Conservation (phyloP, 1,284 basidiomycete species). For the Golubevia sp. region DNA sequence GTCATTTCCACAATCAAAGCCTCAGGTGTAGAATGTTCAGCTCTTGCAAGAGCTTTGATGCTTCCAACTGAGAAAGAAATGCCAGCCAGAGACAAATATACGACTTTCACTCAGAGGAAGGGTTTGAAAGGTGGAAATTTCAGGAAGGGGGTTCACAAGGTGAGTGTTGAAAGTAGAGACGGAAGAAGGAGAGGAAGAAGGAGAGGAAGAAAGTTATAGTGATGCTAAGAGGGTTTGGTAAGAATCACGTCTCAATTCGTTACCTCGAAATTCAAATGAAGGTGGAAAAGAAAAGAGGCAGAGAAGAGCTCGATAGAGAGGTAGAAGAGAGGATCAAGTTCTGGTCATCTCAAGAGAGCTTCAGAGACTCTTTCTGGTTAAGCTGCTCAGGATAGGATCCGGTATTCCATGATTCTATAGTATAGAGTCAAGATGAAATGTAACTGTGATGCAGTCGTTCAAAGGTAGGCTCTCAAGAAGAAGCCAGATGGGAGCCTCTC, state of each 20-base stretch:
- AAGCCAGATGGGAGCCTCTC: background rate
- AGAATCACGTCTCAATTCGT: conserved; percentile 71
- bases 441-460: background rate
- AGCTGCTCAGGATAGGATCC: too few species aligned
- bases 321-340: too few species aligned
- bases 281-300: background rate
- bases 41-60: conserved; percentile 75
- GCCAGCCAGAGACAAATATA: conserved; percentile 90
- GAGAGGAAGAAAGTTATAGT: too few species aligned
- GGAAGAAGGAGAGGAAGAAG: too few species aligned
- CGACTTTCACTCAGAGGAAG: conserved; percentile 75
- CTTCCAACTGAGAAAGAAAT: conserved; percentile 88
- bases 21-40: conserved; percentile 76
- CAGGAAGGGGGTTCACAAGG: conserved; percentile 93
- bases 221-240: too few species aligned
- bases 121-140: conserved; percentile 67
- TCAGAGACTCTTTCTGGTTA: too few species aligned
- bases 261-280: conserved; percentile 73
- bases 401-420: too few species aligned
- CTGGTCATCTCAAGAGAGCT: too few species aligned
- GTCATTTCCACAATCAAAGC: conserved; percentile 85
- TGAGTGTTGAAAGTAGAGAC: conserved; percentile 57
- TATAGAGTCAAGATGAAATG: too few species aligned
- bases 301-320: too few species aligned
- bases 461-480: background rate